A percentile compares a stretch with the other conserved stretches of the same genome.
phyloP scores from a whole-genome alignment of 768 basidiomycete genomes.

The Rhodosporidiobolus sp. region DNA sequence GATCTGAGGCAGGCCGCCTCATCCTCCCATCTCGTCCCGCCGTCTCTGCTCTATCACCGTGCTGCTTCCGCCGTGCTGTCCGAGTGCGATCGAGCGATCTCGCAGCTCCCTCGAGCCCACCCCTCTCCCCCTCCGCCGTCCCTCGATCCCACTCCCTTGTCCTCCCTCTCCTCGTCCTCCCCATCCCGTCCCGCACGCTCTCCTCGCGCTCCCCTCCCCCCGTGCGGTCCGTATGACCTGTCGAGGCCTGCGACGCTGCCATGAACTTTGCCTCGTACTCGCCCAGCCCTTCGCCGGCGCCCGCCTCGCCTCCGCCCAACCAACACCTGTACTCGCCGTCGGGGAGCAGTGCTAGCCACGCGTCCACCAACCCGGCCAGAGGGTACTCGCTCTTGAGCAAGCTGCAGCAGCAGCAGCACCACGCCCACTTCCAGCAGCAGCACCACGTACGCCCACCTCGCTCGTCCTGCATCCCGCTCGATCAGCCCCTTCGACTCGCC shows the following conservation, averaged over 20 bases:
- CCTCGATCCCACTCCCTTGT: too few relatives aligned
- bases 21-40: too few relatives aligned
- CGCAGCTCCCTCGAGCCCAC: not conserved
- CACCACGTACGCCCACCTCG: conserved; percentile 25
- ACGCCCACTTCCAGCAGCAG: conserved; percentile 25
- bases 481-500: not conserved
- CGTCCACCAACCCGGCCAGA: not conserved
- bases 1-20: too few relatives aligned
- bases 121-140: not conserved
- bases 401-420: conserved; percentile 25
- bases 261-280: conserved; percentile 19
- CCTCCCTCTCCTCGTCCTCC: not conserved
- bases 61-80: too few relatives aligned
- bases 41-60: too few relatives aligned
- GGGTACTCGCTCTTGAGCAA: conserved; percentile 35
- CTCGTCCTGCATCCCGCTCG: not conserved
- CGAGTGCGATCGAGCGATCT: not conserved
- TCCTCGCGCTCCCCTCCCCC: not conserved
- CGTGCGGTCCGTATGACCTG: not conserved
- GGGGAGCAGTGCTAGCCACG: not conserved
- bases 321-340: conserved; percentile 22
- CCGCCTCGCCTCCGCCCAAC: conserved; percentile 25
- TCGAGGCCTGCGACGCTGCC: too few relatives aligned
- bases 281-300: conserved; percentile 31
- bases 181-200: not conserved